Conservation (phyloP, 345 rosid genomes). For the Garcia nutans region DNA sequence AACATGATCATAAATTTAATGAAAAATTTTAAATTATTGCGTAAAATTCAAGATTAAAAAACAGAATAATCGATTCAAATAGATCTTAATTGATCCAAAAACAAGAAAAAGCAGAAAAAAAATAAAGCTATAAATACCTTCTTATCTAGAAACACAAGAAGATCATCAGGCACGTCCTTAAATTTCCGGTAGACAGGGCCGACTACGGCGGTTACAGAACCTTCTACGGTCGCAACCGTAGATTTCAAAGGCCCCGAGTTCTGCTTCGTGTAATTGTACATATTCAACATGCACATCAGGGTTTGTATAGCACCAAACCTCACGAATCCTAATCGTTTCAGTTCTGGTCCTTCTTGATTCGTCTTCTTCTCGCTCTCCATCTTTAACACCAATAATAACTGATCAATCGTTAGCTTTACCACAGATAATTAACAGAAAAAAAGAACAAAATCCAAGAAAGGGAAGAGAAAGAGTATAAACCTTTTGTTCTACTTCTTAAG, state of each 20-base stretch:
- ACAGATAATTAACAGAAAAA: background rate
- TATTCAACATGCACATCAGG: constrained; percentile 45
- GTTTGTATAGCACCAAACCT: constrained; percentile 57
- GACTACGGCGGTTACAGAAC: constrained; percentile 57
- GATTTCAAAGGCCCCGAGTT: constrained; percentile 80
- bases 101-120: background rate
- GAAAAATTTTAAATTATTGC: constrained; percentile 2
- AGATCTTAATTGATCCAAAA: too few species aligned
- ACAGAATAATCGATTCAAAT: background rate
- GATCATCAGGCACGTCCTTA: constrained; percentile 60
- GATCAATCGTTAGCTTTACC: constrained; percentile 7
- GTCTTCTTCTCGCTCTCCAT: constrained; percentile 47
- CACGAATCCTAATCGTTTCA: constrained; percentile 71
- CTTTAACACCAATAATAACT: constrained; percentile 5
- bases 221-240: constrained; percentile 64
- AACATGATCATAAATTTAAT: too few species aligned
- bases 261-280: constrained; percentile 70
- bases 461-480: background rate
- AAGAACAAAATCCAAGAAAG: too few species aligned
- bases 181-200: constrained; percentile 63
- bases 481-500: background rate
- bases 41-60: background rate
- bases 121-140: constrained; percentile 46
- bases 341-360: constrained; percentile 17
- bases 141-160: constrained; percentile 64